Base-by-base conservation (phyloP, 2,329 filamentous ascomycete genomes). In the Akanthomyces uredinophilus region DNA sequence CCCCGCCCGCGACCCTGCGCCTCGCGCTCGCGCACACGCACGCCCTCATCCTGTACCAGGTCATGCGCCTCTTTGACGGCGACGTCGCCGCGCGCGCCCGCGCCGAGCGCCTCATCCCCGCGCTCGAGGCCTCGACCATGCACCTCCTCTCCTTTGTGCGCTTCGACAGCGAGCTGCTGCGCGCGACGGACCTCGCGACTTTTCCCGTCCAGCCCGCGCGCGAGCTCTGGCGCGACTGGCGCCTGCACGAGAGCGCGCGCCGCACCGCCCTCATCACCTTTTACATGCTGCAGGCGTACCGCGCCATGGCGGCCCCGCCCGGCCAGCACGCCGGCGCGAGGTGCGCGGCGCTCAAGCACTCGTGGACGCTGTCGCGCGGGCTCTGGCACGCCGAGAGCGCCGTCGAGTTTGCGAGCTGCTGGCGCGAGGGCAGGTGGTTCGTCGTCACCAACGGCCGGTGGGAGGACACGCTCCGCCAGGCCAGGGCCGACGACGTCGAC, bases 201-300 rank as follows among this genome's bases (percentile, higher is more conserved):
- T 71, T 71, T 62, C 72, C 78, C 0, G 66, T 82, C 4, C 75
- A 74, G 11, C 72, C 75, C 0, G 75, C 77, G 1, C 74, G 73
- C 20, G 65, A 73, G 0, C 81, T 81, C 50, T 86, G 83, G 83
- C 68, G 71, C 8, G 72, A 74, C 1, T 86, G 81, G 80, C 70
- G 83, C 3, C 73, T 84, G 22, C 76, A 82, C 13, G 83, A 86
- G 67, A 84, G 82, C 0, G 73, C 78, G 1, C 76, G 82, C 2
- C 78, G 83, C 18, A 85, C 83, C 0, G 72, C 81, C 0, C 70
- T 85, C 1, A 72, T 81, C 14, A 69, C 77, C 0, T 79, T 80
- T 64, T 82, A 81, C 49, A 75, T 84, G 58, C 57, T 75, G 20
- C 73, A 77, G 52, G 64, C 70, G 14, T 76, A 78, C 62, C 70